Conservation (phyloP, 805 yeast species). For the Scheffersomyces ergatensis region DNA sequence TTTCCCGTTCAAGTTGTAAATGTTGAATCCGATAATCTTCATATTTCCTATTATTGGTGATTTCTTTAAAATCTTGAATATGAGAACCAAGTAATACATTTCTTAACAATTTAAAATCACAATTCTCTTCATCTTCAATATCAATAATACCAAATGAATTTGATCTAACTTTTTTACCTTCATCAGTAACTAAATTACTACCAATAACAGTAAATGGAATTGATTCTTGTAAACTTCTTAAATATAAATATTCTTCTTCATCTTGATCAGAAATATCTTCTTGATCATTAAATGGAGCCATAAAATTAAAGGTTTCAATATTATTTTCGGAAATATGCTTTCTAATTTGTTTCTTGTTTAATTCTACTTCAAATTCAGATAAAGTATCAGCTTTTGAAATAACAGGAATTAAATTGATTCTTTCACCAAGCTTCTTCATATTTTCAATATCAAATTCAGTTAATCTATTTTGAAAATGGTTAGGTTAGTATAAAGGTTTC, state of each 20-base stretch:
- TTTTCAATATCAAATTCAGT: slow-evolving; percentile 68
- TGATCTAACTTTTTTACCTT: slow-evolving; percentile 7
- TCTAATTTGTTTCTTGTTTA: slow-evolving; percentile 54
- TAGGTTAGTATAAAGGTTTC: no score
- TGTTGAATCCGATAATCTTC: slow-evolving; percentile 16
- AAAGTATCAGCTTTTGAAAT: slow-evolving; percentile 79
- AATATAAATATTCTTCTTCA: slow-evolving; percentile 12
- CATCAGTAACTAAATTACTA: slow-evolving; percentile 3
- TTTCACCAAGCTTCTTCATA: slow-evolving; percentile 64
- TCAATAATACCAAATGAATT: slow-evolving; percentile 18
- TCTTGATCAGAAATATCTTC: slow-evolving; percentile 4
- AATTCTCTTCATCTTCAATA: slow-evolving; percentile 12
- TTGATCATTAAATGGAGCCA: slow-evolving; percentile 10
- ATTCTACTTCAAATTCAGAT: slow-evolving; percentile 51
- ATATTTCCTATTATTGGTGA: slow-evolving; percentile 15
- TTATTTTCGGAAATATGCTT: slow-evolving; percentile 49
- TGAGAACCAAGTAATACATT: slow-evolving; percentile 21
- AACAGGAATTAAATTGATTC: slow-evolving; percentile 81
- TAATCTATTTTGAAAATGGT: no score
- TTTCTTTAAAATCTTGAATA: slow-evolving; percentile 24
- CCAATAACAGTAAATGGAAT: slow-evolving; percentile 19
- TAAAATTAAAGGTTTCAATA: slow-evolving; percentile 39
- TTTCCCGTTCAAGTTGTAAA: slow-evolving; percentile 1
- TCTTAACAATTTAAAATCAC: slow-evolving; percentile 18
- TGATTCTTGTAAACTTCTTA: slow-evolving; percentile 10